Conservation (phyloP, 306 rosid species). For the Benincasa hispida region DNA sequence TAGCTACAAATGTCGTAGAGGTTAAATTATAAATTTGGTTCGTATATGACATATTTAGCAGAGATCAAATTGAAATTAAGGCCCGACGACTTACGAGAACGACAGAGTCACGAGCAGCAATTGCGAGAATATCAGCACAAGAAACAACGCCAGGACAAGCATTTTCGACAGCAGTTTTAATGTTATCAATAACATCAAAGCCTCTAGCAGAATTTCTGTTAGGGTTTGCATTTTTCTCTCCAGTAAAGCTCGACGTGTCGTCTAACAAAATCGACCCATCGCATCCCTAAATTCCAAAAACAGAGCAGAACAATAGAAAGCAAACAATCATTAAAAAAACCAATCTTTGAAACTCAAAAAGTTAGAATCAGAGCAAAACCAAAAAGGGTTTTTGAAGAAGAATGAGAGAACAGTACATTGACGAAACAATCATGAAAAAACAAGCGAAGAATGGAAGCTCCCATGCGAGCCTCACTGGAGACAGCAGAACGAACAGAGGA, state of each 20-base stretch:
- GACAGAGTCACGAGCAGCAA: slow-evolving; percentile 67
- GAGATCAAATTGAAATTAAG: not conserved
- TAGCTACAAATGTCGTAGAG: slow-evolving; percentile 23
- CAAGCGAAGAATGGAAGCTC: slow-evolving; percentile 88
- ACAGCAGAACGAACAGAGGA: slow-evolving; percentile 41
- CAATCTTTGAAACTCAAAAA: not conserved
- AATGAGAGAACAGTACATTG: slow-evolving; percentile 35
- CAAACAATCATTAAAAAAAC: not conserved
- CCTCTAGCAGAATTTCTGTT: slow-evolving; percentile 70
- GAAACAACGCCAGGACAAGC: slow-evolving; percentile 68
- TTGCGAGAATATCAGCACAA: slow-evolving; percentile 71
- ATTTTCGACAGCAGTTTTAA: slow-evolving; percentile 58
- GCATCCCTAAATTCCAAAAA: slow-evolving; percentile 42
- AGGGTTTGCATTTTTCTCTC: slow-evolving; percentile 68
- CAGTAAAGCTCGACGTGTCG: slow-evolving; percentile 51
- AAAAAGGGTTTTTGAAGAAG: not conserved
- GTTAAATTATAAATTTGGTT: not conserved
- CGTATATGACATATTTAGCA: too few relatives aligned
- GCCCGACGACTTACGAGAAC: slow-evolving; percentile 24
- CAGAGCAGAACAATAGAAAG: not conserved
- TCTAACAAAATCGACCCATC: slow-evolving; percentile 82
- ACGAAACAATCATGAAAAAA: slow-evolving; percentile 90
- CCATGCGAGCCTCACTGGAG: slow-evolving; percentile 66
- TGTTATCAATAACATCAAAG: slow-evolving; percentile 56
- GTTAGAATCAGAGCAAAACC: not conserved